These are phyloP conservation scores for Backusella morwellensis DNA, from an alignment of 192 early-diverging fungal species.

Conservation along the genomic window DNA sequence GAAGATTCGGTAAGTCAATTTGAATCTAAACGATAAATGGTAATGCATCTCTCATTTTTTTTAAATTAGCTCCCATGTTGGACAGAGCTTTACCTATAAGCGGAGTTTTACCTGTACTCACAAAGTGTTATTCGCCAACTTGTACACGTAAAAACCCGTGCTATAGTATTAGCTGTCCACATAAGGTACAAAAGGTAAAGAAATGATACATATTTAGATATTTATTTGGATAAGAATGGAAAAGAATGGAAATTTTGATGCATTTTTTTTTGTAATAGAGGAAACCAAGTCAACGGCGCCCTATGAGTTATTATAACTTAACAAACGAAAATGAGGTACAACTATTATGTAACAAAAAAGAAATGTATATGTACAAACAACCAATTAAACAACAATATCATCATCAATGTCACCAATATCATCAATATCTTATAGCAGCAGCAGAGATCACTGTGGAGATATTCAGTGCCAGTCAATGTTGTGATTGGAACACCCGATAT, in stretches of 20 bases:
- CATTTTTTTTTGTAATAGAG: not conserved
- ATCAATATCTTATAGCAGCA: not conserved
- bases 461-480: constrained; percentile 76
- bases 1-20: not conserved
- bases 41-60: constrained; percentile 1
- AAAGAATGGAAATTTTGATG: not conserved
- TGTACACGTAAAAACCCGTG: constrained; percentile 77
- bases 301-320: not conserved
- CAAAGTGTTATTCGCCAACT: constrained; percentile 93
- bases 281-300: not conserved
- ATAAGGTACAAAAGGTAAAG: constrained; percentile 16
- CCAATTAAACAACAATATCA: not conserved
- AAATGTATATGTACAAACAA: not conserved
- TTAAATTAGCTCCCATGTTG: constrained; percentile 1
- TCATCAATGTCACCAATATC: not conserved
- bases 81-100: not conserved
- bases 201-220: not conserved
- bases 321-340: constrained; percentile 6
- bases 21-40: not conserved
- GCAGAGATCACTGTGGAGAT: constrained; percentile 68
- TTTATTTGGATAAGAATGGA: not conserved
- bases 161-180: constrained; percentile 87
- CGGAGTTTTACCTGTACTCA: constrained; percentile 86
- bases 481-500: constrained; percentile 64
- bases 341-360: not conserved